Evolutionary conservation across 495 filamentous ascomycete species (phyloP), one percentile per base, ranked within the genome.

Genomic region (Glarea lozoyensis): DNA sequence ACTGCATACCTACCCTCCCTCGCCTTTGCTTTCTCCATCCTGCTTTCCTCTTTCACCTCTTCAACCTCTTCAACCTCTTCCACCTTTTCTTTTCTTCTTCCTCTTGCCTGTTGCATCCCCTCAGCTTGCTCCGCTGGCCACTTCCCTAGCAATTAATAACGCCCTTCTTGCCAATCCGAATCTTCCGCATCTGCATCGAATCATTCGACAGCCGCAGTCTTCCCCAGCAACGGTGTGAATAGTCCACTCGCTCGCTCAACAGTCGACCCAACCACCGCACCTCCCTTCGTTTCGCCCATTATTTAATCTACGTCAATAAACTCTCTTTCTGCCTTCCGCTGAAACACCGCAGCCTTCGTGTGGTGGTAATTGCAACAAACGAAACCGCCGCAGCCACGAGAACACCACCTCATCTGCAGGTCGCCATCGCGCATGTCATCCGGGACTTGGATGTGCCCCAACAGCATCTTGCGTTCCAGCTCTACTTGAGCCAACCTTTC

Each of bases 381-480:
- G n/a, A n/a, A n/a, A n/a, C 33, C 38, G 48, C 43, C 32, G 31
- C 48, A 15, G 48, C 48, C 42, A 46, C 48, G 27, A 45, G 21
- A 31, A 46, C 12, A 12, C n/a, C n/a, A n/a, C n/a, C n/a, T n/a
- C n/a, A 37, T 18, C 42, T 42, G 42, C 43, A 40, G 30, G 13
- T 42, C 37, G 36, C 13, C 36, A 27, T 42, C 37, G 12, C 19
- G 2, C 20, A n/a, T 25, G n/a, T n/a, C n/a, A n/a, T n/a, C 34
- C 3, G 4, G 7, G n/a, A 29, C 25, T 29, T 29, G 25, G 7
- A 29, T 29, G 25, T 7, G n/a, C 25, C n/a, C 7, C 25, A 29
- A n/a, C n/a, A n/a, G n/a, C n/a, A n/a, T n/a, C n/a, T n/a, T n/a
- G n/a, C n/a, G n/a, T n/a, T n/a, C n/a, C n/a, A n/a, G n/a, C n/a